Evolutionary conservation across 345 rosid genomes (phyloP).

Genomic region (Citrus reticulata): DNA sequence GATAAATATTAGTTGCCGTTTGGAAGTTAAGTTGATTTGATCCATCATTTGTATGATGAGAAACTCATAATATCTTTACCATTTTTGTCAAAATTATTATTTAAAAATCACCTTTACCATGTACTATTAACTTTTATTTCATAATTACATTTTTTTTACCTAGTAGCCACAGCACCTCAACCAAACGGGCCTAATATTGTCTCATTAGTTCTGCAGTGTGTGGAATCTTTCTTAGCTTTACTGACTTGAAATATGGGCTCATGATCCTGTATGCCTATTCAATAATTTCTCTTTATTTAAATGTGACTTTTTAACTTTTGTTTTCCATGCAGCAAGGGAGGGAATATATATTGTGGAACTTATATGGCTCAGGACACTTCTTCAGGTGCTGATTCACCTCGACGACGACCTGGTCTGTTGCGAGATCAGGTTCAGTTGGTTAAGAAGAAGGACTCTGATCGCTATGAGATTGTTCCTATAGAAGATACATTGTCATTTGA

Average conservation of each 20-base stretch:
- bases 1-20: no score
- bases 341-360: constrained; percentile 1
- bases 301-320: not conserved
- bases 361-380: constrained; percentile 61
- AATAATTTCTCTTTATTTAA: not conserved
- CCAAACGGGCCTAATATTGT: not conserved
- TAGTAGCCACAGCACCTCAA: no score
- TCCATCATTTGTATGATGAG: no score
- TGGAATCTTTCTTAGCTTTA: not conserved
- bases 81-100: no score
- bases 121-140: no score
- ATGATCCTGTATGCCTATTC: not conserved
- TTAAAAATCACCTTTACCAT: no score
- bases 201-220: not conserved
- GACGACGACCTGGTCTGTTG: constrained; percentile 73
- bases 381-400: constrained; percentile 63
- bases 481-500: constrained; percentile 78
- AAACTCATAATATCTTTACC: no score
- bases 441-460: constrained; percentile 67
- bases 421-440: constrained; percentile 82
- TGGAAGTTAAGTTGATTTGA: no score
- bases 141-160: no score
- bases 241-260: not conserved
- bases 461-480: constrained; percentile 81
- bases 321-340: not conserved